phyloP scores from a whole-genome alignment of 1,284 basidiomycete genomes.

The Laetiporus sulphureus region DNA sequence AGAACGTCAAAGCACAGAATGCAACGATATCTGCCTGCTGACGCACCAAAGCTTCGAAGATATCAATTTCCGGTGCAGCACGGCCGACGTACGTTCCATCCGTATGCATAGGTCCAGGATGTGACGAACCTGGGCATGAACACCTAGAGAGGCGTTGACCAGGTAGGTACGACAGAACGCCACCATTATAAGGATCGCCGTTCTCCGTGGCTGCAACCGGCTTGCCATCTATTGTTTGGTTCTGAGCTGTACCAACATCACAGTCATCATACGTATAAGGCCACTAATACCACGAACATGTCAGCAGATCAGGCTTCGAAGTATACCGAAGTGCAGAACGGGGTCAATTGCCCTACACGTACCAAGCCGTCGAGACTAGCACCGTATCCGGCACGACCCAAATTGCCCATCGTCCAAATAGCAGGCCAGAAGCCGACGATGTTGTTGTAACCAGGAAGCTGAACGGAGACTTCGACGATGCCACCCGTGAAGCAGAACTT shows the following conservation, averaged over 20 bases:
- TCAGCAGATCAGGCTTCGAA: background rate
- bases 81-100: constrained; percentile 68
- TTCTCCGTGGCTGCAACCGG: constrained; percentile 33
- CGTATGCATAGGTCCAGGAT: constrained; percentile 67
- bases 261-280: constrained; percentile 52
- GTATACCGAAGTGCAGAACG: background rate
- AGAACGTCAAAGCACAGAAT: background rate
- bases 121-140: constrained; percentile 73
- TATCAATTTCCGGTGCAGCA: constrained; percentile 82
- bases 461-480: constrained; percentile 62
- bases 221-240: constrained; percentile 36
- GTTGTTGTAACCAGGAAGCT: constrained; percentile 70
- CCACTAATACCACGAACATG: constrained; percentile 30
- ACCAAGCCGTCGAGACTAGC: constrained; percentile 49
- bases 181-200: constrained; percentile 30
- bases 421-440: constrained; percentile 48
- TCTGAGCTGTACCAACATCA: constrained; percentile 51
- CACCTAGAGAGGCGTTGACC: constrained; percentile 77
- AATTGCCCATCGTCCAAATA: constrained; percentile 51
- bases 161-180: constrained; percentile 58
- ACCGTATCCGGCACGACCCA: constrained; percentile 55
- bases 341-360: too few species aligned
- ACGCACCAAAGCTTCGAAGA: constrained; percentile 48
- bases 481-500: constrained; percentile 95
- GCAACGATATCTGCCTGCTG: background rate